Conservation (phyloP, 2,329 filamentous ascomycete species). For the Tolypocladium tundrense region DNA sequence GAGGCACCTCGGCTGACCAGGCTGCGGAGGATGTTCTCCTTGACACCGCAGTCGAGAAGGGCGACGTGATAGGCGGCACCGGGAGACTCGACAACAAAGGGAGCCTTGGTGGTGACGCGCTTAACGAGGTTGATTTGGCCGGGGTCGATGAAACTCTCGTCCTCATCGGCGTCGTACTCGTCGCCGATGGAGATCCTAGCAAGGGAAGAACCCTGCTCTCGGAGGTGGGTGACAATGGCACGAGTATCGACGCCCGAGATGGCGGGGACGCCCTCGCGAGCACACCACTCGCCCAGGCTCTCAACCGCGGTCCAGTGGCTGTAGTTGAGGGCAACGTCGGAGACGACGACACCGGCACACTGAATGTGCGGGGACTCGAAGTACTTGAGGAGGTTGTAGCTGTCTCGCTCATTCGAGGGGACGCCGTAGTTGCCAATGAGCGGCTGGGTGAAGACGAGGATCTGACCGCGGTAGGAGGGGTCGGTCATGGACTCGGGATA, state of each 20-base stretch:
- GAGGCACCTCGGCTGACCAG: conserved; percentile 85
- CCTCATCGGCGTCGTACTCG: conserved; percentile 96
- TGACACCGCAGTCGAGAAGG: conserved; percentile 95
- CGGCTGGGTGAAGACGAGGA: conserved; percentile 95
- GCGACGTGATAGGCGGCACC: conserved; percentile 83
- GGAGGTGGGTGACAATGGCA: conserved; percentile 88
- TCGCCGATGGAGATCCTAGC: conserved; percentile 92
- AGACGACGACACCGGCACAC: conserved; percentile 89
- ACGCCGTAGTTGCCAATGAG: conserved; percentile 98
- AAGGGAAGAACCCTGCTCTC: conserved; percentile 92
- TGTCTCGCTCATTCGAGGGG: conserved; percentile 72
- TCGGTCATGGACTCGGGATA: conserved; percentile 94
- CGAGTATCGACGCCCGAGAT: conserved; percentile 96
- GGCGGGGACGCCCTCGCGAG: conserved; percentile 87
- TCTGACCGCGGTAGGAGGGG: conserved; percentile 84
- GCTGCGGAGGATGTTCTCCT: conserved; percentile 98
- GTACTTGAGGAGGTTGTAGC: conserved; percentile 88
- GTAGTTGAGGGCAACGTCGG: conserved; percentile 87
- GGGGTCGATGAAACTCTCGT: conserved; percentile 90
- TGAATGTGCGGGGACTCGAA: conserved; percentile 98
- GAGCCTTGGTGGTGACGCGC: conserved; percentile 94
- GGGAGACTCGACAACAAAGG: conserved; percentile 84
- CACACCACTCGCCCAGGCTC: conserved; percentile 87
- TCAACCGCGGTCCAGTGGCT: conserved; percentile 99
- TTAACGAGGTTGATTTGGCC: conserved; percentile 95